These are phyloP conservation scores for Wickerhamomyces sp. DNA, from an alignment of 1,139 yeast genomes.

Conservation along the genomic window DNA sequence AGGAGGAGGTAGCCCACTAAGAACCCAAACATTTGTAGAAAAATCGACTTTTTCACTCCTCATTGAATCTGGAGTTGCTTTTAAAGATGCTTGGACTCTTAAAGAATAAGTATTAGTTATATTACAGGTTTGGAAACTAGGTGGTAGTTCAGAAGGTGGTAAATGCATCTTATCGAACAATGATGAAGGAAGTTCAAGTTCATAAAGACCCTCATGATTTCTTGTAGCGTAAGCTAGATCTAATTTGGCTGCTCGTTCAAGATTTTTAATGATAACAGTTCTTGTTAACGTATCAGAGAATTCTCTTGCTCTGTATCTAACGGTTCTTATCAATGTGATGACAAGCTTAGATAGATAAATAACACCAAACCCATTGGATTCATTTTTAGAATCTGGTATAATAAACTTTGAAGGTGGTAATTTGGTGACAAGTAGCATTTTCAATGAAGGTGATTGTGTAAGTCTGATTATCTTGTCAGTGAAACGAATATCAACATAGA, in stretches of 20 bases:
- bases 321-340: background rate
- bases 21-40: constrained; percentile 34
- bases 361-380: constrained; percentile 2
- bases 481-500: constrained; percentile 1
- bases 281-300: background rate
- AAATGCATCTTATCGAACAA: constrained; percentile 1
- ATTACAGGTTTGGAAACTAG: constrained; percentile 56
- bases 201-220: constrained; percentile 1
- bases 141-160: constrained; percentile 27
- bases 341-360: background rate
- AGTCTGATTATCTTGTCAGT: constrained; percentile 1
- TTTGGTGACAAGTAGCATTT: background rate
- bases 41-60: constrained; percentile 29
- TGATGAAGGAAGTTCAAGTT: background rate
- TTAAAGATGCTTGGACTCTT: constrained; percentile 40
- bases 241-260: background rate
- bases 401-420: background rate
- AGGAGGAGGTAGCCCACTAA: constrained; percentile 36
- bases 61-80: constrained; percentile 21
- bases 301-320: background rate
- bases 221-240: background rate
- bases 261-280: background rate
- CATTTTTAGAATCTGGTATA: background rate
- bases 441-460: background rate
- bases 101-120: constrained; percentile 43